Evolutionary conservation across 1,284 basidiomycete species (phyloP).

Genomic region (Vanrija sp.): DNA sequence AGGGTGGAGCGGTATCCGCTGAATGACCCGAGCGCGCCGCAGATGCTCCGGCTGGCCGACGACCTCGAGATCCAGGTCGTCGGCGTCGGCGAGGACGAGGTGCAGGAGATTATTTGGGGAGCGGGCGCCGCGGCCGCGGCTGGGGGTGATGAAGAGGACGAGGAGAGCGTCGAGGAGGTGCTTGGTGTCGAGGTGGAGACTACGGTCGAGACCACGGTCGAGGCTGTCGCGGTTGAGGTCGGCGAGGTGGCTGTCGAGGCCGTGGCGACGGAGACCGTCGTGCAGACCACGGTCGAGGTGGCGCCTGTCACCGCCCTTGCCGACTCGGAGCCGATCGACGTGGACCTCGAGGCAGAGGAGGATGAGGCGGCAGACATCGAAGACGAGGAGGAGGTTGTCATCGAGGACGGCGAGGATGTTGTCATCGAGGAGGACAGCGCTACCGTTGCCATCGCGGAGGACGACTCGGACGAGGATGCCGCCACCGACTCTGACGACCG

Average conservation of each 20-base stretch:
- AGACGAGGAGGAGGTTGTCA: background rate
- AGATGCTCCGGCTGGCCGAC: slow-evolving; percentile 31
- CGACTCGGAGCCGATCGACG: background rate
- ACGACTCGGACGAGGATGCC: background rate
- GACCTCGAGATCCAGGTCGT: slow-evolving; percentile 30
- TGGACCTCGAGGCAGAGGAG: background rate
- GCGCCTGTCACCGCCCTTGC: background rate
- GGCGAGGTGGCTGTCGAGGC: background rate
- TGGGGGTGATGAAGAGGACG: background rate
- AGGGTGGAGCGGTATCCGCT: slow-evolving; percentile 23
- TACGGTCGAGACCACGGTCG: background rate
- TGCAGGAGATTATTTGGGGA: no score
- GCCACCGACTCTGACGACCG: background rate
- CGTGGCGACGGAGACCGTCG: no score
- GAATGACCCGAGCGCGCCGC: slow-evolving; percentile 35
- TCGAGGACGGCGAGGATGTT: background rate
- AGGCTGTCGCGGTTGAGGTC: background rate
- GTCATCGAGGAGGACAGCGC: background rate
- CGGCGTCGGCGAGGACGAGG: background rate
- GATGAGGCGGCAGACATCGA: slow-evolving; percentile 1
- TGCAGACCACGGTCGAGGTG: background rate
- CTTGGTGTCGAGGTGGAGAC: background rate
- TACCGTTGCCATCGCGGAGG: background rate
- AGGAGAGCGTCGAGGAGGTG: background rate
- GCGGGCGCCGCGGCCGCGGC: no score